These are phyloP conservation scores for Triangularia verruculosa DNA, from an alignment of 2,329 filamentous ascomycete genomes.

Conservation along the genomic window DNA sequence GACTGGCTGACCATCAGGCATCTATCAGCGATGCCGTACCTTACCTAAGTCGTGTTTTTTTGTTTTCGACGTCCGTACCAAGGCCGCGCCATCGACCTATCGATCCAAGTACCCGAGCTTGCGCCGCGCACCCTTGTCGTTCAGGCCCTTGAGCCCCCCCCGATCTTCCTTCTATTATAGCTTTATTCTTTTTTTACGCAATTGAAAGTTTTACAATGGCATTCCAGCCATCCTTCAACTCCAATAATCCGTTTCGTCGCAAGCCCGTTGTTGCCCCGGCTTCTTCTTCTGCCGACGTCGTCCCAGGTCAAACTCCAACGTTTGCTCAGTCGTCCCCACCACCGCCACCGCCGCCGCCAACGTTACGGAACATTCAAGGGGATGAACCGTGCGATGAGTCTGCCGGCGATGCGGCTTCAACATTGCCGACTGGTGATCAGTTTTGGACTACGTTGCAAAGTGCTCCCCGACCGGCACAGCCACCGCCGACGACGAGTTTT, in stretches of 20 bases:
- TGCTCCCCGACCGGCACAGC: constrained; percentile 32
- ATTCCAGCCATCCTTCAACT: constrained; percentile 35
- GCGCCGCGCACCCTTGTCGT: neutral
- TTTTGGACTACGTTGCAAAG: constrained; percentile 33
- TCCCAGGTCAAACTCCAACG: constrained; percentile 3
- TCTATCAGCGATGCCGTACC: neutral
- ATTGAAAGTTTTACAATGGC: constrained; percentile 32
- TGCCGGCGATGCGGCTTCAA: too few relatives aligned
- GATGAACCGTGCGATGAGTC: too few relatives aligned
- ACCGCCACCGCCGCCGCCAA: neutral
- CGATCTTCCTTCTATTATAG: neutral
- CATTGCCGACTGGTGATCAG: constrained; percentile 28
- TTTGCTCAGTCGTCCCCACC: neutral
- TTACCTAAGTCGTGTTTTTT: neutral
- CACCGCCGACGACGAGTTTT: constrained; percentile 36
- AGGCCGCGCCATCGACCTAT: neutral
- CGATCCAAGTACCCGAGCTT: too few relatives aligned
- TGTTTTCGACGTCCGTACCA: neutral
- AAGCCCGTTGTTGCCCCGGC: constrained; percentile 34
- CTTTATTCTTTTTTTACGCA: neutral
- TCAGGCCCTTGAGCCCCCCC: neutral
- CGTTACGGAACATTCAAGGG: constrained; percentile 20
- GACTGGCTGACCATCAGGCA: neutral
- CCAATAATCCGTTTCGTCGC: constrained; percentile 55
- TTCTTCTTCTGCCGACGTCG: constrained; percentile 22